A percentile compares a stretch with the other conserved stretches of the same genome.
Conservation (phyloP, 495 filamentous ascomycete genomes). For the Neurospora intermedia region DNA sequence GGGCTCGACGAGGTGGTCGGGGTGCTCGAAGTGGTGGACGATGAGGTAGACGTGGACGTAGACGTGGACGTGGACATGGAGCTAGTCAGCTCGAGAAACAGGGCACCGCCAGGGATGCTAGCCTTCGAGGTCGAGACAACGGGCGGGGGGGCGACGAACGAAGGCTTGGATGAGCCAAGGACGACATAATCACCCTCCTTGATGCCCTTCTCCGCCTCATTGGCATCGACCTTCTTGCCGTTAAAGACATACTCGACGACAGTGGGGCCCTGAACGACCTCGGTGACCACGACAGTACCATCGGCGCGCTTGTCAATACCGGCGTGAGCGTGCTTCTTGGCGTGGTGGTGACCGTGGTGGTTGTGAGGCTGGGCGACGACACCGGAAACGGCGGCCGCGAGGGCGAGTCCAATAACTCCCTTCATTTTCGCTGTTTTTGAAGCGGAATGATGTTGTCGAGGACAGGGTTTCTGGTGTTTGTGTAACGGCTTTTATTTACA, state of each 20-base stretch:
- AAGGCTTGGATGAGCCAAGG: slow-evolving; percentile 36
- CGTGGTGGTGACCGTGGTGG: slow-evolving; percentile 30
- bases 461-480: neutral
- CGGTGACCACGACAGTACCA: slow-evolving; percentile 22
- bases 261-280: slow-evolving; percentile 37
- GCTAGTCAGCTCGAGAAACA: slow-evolving; percentile 24
- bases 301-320: slow-evolving; percentile 34
- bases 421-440: slow-evolving; percentile 34
- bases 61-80: slow-evolving; percentile 1
- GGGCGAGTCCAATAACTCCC: slow-evolving; percentile 31
- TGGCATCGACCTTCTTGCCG: slow-evolving; percentile 38
- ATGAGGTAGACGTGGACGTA: slow-evolving; percentile 3
- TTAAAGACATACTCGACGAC: slow-evolving; percentile 51
- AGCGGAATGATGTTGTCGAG: slow-evolving; percentile 1
- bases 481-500: neutral
- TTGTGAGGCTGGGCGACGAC: slow-evolving; percentile 38
- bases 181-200: slow-evolving; percentile 42
- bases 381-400: slow-evolving; percentile 36
- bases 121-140: slow-evolving; percentile 15
- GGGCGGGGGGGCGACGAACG: slow-evolving; percentile 28
- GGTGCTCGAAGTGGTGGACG: slow-evolving; percentile 8
- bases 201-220: slow-evolving; percentile 53
- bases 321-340: slow-evolving; percentile 23
- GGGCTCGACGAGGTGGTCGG: slow-evolving; percentile 13
- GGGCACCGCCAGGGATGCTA: slow-evolving; percentile 13